Evolutionary conservation across 441 rosid genomes (phyloP).

Genomic region (Populus trichocarpa): DNA sequence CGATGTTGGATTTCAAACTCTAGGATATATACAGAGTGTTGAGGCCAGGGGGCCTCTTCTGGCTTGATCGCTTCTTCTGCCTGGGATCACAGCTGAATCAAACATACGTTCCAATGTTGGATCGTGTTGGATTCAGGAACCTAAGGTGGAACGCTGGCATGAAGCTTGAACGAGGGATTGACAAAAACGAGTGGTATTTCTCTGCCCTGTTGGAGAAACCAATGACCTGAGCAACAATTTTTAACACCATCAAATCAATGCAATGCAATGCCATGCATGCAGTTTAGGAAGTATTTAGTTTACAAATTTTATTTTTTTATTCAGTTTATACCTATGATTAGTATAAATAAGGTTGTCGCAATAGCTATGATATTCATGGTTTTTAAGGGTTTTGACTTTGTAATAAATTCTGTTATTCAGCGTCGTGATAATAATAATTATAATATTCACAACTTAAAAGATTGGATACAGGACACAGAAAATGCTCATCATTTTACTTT

Average conservation of each 20-base stretch:
- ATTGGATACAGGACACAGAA: too few relatives aligned
- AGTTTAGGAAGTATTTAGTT: too few relatives aligned
- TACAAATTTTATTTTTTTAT: too few relatives aligned
- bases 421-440: too few relatives aligned
- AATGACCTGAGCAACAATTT: conserved; percentile 16
- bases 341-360: too few relatives aligned
- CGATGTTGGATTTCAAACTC: conserved; percentile 41
- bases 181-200: conserved; percentile 44
- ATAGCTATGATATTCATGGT: too few relatives aligned
- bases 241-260: neutral
- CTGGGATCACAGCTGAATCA: conserved; percentile 40
- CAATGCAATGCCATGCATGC: neutral
- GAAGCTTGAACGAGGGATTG: conserved; percentile 37
- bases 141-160: conserved; percentile 41
- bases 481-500: too few relatives aligned
- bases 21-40: conserved; percentile 46
- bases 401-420: too few relatives aligned
- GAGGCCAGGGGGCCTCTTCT: conserved; percentile 55
- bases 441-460: too few relatives aligned
- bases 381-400: too few relatives aligned
- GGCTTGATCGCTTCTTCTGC: conserved; percentile 62
- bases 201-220: conserved; percentile 55
- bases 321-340: too few relatives aligned
- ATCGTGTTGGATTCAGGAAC: conserved; percentile 41
- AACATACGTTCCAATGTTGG: conserved; percentile 41